These are phyloP conservation scores for Penicillium malachiteum DNA, from an alignment of 495 filamentous ascomycete genomes.

Conservation along the genomic window DNA sequence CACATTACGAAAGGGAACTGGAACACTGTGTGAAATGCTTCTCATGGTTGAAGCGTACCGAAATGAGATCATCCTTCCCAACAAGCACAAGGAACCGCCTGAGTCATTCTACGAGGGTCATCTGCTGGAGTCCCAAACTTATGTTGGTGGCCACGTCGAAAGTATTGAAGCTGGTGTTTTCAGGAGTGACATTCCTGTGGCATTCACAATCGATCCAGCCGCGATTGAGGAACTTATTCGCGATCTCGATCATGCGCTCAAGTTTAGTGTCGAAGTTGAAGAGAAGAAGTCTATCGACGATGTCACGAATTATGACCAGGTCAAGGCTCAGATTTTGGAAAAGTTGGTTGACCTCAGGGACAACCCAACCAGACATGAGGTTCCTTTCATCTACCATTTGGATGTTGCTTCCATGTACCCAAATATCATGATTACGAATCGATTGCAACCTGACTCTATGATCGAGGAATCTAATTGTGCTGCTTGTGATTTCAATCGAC, in stretches of 20 bases:
- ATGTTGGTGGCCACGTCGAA: constrained; percentile 97
- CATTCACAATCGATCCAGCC: constrained; percentile 81
- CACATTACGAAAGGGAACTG: constrained; percentile 90
- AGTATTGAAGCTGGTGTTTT: constrained; percentile 99
- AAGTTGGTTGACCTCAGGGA: constrained; percentile 71
- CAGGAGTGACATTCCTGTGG: constrained; percentile 88
- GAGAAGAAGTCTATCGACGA: constrained; percentile 93
- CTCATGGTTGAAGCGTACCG: constrained; percentile 98
- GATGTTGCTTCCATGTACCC: constrained; percentile 99
- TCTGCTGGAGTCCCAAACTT: constrained; percentile 92
- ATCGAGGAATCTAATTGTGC: constrained; percentile 94
- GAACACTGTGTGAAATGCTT: constrained; percentile 97
- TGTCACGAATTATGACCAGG: constrained; percentile 87
- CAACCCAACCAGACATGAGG: constrained; percentile 77
- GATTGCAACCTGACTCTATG: constrained; percentile 96
- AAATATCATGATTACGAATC: constrained; percentile 99
- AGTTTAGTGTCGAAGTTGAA: constrained; percentile 90
- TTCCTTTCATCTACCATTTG: constrained; percentile 93
- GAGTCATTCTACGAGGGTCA: constrained; percentile 98
- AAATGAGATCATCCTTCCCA: constrained; percentile 87
- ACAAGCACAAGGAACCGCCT: constrained; percentile 88
- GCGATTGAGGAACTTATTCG: constrained; percentile 85
- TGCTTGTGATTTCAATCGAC: constrained; percentile 96
- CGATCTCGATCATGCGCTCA: constrained; percentile 87
- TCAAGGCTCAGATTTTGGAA: constrained; percentile 78